Evolutionary conservation across 257 asterid genomes (phyloP), one percentile per base, ranked within the genome.

Genomic region (Agastache rugosa): DNA sequence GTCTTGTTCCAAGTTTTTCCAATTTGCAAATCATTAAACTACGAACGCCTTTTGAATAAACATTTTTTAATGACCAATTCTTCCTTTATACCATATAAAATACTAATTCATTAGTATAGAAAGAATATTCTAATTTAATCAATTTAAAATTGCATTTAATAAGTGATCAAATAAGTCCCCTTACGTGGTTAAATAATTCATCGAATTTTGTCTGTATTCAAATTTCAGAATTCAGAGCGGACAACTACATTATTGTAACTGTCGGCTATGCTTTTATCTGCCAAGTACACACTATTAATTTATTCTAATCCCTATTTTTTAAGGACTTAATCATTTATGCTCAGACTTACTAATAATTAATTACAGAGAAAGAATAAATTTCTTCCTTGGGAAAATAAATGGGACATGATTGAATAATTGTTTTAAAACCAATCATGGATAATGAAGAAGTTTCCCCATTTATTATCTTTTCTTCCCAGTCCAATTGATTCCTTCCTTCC

Each of bases 211-310:
- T 76, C 84, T 0, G 48, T 68, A 80, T 80, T 74, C 81, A 50
- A 60, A 66, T 66, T 75, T 70, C 80, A 69, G 74, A 73, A 79
- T 47, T 78, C 79, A 68, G 75, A 71, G 69, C 65, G 58, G 88
- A 76, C 83, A 80, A 76, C 82, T 75, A 51, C 81, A 83, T 85
- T 81, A 83, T 85, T 83, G 87, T 60, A 67, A 77, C 70, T 83
- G 90, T 85, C 85, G 90, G 87, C 86, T 77, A 77, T 51, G 83
- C 70, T 73, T 79, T 53, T 1, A 8, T 37, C 63, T 17, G 69
- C 74, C 74, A 66, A 47, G 71, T 71, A 79, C 53, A 47, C 6
- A 67, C 27, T 39, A 63, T 63, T 76, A 51, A 50, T 69, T 73
- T 74, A 59, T 20, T 62, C 31, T 60, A 73, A 69, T 76, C 58